Conservation (phyloP, 1,284 basidiomycete genomes). For the Boletus mariae region DNA sequence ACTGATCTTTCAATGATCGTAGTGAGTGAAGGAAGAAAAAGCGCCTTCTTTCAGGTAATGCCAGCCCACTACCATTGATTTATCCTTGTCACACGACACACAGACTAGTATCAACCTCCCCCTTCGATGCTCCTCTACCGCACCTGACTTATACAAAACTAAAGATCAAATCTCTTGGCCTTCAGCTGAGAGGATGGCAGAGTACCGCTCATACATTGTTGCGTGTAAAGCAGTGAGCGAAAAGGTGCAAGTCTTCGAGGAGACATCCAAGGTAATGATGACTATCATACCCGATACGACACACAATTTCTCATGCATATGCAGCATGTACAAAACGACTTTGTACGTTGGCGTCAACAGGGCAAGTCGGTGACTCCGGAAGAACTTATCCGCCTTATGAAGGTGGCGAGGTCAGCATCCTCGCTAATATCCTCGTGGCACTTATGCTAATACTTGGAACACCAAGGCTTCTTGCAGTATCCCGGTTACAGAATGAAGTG, state of each 20-base stretch:
- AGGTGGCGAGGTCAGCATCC: slow-evolving; percentile 53
- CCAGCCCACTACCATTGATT: neutral
- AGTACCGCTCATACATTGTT: slow-evolving; percentile 54
- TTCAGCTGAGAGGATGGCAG: slow-evolving; percentile 40
- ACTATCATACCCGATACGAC: neutral
- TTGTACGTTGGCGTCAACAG: slow-evolving; percentile 57
- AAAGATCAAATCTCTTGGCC: slow-evolving; percentile 44
- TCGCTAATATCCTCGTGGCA: neutral
- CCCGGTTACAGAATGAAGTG: slow-evolving; percentile 43
- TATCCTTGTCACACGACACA: neutral
- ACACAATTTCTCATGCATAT: neutral
- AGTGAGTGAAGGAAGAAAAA: slow-evolving; percentile 63
- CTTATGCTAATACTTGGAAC: slow-evolving; percentile 30
- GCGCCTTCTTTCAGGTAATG: slow-evolving; percentile 61
- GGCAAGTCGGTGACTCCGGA: slow-evolving; percentile 49
- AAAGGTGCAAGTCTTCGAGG: slow-evolving; percentile 48
- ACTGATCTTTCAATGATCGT: slow-evolving; percentile 71
- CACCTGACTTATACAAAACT: slow-evolving; percentile 45
- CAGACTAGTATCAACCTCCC: slow-evolving; percentile 57
- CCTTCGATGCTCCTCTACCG: slow-evolving; percentile 31
- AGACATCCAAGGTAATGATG: slow-evolving; percentile 48
- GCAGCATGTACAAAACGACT: slow-evolving; percentile 72
- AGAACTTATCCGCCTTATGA: slow-evolving; percentile 61
- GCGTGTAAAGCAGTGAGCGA: slow-evolving; percentile 45
- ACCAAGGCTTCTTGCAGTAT: slow-evolving; percentile 48